phyloP scores from a whole-genome alignment of 2,329 filamentous ascomycete species.

The Gyromitra esculenta region DNA sequence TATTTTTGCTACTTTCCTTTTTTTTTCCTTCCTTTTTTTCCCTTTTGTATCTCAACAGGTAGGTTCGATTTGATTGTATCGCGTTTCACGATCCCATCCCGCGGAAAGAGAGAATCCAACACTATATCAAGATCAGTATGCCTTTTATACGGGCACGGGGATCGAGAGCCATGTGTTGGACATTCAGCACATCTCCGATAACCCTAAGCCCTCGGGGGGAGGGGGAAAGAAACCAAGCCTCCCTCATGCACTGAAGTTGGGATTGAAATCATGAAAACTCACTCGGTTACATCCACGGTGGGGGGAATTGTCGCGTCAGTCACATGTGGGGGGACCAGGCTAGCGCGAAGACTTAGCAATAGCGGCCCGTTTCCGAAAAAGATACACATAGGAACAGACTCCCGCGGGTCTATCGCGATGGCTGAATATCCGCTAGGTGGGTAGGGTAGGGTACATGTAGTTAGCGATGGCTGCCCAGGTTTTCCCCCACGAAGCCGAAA shows the following conservation, averaged over 20 bases:
- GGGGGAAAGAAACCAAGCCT: neutral
- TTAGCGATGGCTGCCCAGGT: neutral
- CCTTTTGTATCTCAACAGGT: neutral
- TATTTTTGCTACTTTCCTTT: too few relatives aligned
- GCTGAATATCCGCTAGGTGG: neutral
- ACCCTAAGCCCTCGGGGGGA: slow-evolving; percentile 22
- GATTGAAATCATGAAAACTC: slow-evolving; percentile 23
- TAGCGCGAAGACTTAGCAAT: slow-evolving; percentile 4
- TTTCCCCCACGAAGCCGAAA: slow-evolving; percentile 17
- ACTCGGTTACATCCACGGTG: slow-evolving; percentile 26
- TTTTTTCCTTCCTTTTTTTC: too few relatives aligned
- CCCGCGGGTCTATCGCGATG: slow-evolving; percentile 8
- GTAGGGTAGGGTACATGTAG: too few relatives aligned
- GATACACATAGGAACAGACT: slow-evolving; percentile 5
- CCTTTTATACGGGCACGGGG: neutral
- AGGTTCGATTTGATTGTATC: slow-evolving; percentile 12
- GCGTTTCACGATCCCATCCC: slow-evolving; percentile 31
- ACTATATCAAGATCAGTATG: slow-evolving; percentile 35
- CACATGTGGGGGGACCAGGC: slow-evolving; percentile 7
- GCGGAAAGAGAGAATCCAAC: neutral
- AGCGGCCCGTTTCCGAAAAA: slow-evolving; percentile 12
- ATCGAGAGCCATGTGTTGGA: neutral
- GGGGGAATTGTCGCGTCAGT: neutral
- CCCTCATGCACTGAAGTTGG: slow-evolving; percentile 10
- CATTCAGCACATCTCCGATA: neutral